These are phyloP conservation scores for Colletotrichum viniferum DNA, from an alignment of 2,329 filamentous ascomycete species.

Conservation along the genomic window DNA sequence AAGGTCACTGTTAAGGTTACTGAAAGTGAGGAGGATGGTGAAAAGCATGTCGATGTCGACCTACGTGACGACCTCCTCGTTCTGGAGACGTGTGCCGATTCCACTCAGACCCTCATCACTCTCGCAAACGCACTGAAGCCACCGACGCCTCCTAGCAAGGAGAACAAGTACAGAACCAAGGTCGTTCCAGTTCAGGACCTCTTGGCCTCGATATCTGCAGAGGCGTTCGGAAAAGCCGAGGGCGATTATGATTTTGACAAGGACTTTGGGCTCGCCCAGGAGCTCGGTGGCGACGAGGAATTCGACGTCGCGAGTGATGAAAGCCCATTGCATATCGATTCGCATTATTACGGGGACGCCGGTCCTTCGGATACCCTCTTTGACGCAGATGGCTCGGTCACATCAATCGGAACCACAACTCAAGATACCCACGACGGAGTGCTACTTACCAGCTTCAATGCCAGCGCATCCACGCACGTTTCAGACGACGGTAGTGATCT, in stretches of 20 bases:
- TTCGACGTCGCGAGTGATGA: constrained; percentile 34
- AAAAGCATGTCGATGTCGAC: constrained; percentile 77
- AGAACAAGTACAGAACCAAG: constrained; percentile 85
- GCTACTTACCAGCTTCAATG: constrained; percentile 42
- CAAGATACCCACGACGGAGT: constrained; percentile 51
- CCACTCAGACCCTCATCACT: constrained; percentile 87
- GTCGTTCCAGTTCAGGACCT: constrained; percentile 87
- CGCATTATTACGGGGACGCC: constrained; percentile 53
- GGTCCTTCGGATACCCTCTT: constrained; percentile 51
- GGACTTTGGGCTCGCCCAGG: constrained; percentile 62
- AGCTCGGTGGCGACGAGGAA: constrained; percentile 46
- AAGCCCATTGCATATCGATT: constrained; percentile 42
- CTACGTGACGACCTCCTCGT: constrained; percentile 86
- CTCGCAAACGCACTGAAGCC: constrained; percentile 82
- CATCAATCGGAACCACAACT: constrained; percentile 42
- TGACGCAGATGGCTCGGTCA: constrained; percentile 42
- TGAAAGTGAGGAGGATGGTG: constrained; percentile 57
- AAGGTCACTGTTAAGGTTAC: constrained; percentile 68
- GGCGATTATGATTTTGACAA: constrained; percentile 68
- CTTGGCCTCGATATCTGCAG: constrained; percentile 86
- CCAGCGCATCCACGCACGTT: constrained; percentile 36
- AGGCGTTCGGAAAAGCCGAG: constrained; percentile 73
- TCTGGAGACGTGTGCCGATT: constrained; percentile 94
- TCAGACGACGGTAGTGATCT: constrained; percentile 66
- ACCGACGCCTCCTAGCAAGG: constrained; percentile 80